phyloP scores from a whole-genome alignment of 148 eudicot genomes.

The Rhododendron vialii region DNA sequence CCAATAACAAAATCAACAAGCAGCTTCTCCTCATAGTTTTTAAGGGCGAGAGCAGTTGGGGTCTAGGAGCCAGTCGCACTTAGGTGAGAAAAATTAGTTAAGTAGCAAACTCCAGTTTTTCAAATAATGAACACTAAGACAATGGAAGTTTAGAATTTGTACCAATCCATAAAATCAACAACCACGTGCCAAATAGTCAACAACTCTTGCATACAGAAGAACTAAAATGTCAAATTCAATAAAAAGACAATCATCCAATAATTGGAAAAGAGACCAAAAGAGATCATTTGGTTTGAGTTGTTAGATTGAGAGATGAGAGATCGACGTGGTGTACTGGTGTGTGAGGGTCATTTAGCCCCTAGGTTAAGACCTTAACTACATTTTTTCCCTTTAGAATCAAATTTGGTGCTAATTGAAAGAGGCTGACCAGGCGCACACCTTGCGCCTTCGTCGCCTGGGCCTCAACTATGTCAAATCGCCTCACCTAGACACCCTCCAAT shows the following conservation, averaged over 20 bases:
- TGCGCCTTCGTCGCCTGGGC: neutral
- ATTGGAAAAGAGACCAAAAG: neutral
- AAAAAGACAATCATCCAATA: neutral
- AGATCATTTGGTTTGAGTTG: neutral
- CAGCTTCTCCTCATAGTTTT: too few species aligned
- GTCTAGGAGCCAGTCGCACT: too few species aligned
- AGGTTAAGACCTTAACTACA: neutral
- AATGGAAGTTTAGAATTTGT: neutral
- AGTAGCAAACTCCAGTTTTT: neutral
- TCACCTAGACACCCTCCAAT: neutral
- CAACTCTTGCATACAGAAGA: neutral
- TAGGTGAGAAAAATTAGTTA: neutral
- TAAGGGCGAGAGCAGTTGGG: too few species aligned
- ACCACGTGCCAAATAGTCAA: neutral
- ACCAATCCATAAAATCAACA: neutral
- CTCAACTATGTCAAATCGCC: neutral
- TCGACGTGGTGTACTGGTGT: neutral
- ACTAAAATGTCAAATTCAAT: neutral
- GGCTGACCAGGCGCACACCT: too few species aligned
- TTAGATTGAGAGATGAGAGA: neutral
- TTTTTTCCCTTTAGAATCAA: neutral
- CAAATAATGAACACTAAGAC: neutral
- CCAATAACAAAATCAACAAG: too few species aligned
- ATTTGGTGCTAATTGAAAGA: too few species aligned
- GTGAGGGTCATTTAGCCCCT: neutral